A percentile compares a stretch with the other conserved stretches of the same genome.
phyloP scores from a whole-genome alignment of 495 filamentous ascomycete species.

The Podospora conica region DNA sequence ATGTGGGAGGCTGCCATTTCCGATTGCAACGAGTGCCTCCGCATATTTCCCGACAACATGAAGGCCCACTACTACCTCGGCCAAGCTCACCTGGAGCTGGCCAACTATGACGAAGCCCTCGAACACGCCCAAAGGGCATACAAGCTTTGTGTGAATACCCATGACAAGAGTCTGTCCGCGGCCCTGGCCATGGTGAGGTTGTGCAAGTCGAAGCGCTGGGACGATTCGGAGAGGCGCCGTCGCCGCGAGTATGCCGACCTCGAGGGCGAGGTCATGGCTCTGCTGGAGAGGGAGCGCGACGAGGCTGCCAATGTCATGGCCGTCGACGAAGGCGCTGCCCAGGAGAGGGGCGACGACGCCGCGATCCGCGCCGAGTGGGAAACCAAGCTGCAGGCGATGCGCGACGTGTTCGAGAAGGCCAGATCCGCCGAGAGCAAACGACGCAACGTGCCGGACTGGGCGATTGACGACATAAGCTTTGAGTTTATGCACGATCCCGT shows the following conservation, averaged over 20 bases:
- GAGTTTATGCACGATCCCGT: conserved; percentile 90
- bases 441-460: conserved; percentile 75
- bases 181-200: conserved; percentile 63
- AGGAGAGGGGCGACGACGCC: conserved; percentile 23
- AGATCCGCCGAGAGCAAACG: conserved; percentile 42
- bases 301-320: conserved; percentile 21
- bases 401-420: conserved; percentile 56
- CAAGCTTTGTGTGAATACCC: conserved; percentile 54
- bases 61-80: conserved; percentile 84
- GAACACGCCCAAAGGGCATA: conserved; percentile 68
- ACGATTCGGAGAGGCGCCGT: conserved; percentile 47
- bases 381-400: conserved; percentile 53
- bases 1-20: conserved; percentile 69
- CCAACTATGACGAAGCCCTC: conserved; percentile 70
- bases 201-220: conserved; percentile 75
- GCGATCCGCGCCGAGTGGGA: conserved; percentile 47
- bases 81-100: conserved; percentile 70
- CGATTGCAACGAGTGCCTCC: conserved; percentile 70
- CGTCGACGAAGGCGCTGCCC: conserved; percentile 41
- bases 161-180: conserved; percentile 54
- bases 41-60: conserved; percentile 57
- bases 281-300: conserved; percentile 31
- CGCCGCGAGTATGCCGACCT: conserved; percentile 44
- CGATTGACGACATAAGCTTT: conserved; percentile 87
- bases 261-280: conserved; percentile 45